phyloP scores from a whole-genome alignment of 148 eudicot species.

The Cornus kousa region DNA sequence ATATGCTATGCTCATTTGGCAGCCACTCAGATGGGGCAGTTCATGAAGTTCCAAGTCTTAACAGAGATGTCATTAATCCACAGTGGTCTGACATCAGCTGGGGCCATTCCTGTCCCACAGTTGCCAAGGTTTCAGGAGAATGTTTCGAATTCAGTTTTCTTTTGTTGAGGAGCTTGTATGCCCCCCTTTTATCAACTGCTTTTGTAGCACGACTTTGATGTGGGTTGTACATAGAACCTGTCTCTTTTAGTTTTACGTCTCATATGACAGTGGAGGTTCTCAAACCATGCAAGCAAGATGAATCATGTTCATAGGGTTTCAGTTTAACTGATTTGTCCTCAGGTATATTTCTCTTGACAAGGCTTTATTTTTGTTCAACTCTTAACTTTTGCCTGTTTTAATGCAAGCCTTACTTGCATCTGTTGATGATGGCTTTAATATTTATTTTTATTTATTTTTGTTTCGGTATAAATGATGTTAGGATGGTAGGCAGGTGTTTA shows the following conservation, averaged over 20 bases:
- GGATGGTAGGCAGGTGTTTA: too few species aligned
- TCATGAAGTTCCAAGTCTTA: slow-evolving; percentile 78
- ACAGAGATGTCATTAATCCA: slow-evolving; percentile 75
- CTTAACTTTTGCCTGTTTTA: not conserved
- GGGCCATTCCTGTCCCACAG: slow-evolving; percentile 67
- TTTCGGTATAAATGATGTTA: too few species aligned
- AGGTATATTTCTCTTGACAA: not conserved
- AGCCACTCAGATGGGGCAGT: slow-evolving; percentile 76
- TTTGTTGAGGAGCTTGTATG: slow-evolving; percentile 42
- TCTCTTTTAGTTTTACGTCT: too few species aligned
- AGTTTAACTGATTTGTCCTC: too few species aligned
- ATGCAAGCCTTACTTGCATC: not conserved
- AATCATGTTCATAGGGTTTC: not conserved
- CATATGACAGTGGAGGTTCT: too few species aligned
- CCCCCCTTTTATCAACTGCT: not conserved
- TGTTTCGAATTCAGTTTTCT: slow-evolving; percentile 82
- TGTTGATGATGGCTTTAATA: not conserved
- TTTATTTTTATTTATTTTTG: too few species aligned
- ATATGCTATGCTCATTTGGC: slow-evolving; percentile 93
- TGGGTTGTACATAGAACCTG: not conserved
- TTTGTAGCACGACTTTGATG: not conserved
- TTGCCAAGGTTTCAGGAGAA: slow-evolving; percentile 64
- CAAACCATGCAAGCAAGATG: not conserved
- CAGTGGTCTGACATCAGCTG: slow-evolving; percentile 64
- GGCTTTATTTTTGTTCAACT: not conserved